Evolutionary conservation across 2,329 filamentous ascomycete species (phyloP), one percentile per base, ranked within the genome.

Genomic region (Pseudocercospora fijiensis): DNA sequence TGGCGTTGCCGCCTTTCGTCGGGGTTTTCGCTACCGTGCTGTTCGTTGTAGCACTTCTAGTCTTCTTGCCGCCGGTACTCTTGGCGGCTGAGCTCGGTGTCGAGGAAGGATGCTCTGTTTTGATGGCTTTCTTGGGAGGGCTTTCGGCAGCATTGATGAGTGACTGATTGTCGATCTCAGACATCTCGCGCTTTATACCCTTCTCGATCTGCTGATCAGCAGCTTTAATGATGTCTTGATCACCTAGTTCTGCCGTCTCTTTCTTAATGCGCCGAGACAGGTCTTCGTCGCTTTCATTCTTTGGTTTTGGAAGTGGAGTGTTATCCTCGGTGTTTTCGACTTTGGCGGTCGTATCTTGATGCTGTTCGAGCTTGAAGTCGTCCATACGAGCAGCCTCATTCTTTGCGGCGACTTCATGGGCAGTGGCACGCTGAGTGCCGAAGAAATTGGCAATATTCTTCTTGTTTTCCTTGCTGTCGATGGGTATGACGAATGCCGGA

Each of bases 381-480:
- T 75, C 63, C 58, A 74, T 65, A 18, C 71, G 69, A n/a, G 70
- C 69, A 28, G 72, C 69, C 68, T 76, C 66, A 58, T 76, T 69
- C 65, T 76, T 75, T 26, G 76, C 74, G 57, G 74, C 74, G 43
- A 76, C 70, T n/a, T 67, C 70, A 58, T 71, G 71, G 0, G 70
- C 69, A n/a, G 68, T 71, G 60, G 79, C 80, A 60, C 77, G 77
- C 65, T 83, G 82, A 47, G 86, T 90, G 7, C 84, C 84, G 73
- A 98, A 98, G 81, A 96, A 97, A 72, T 96, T 96, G 52, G 90
- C 90, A 76, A 98, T 98, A 69, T 95, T 97, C 57, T 84, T 87
- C 79, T 96, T 97, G 76, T 97, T 97, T 72, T 93, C 90, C 68
- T 86, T 88, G 77, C 90, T 96, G 71, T 90, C 85, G 33, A 97